Evolutionary conservation across 2,329 filamentous ascomycete genomes (phyloP).

Genomic region (Cercospora berteroae): DNA sequence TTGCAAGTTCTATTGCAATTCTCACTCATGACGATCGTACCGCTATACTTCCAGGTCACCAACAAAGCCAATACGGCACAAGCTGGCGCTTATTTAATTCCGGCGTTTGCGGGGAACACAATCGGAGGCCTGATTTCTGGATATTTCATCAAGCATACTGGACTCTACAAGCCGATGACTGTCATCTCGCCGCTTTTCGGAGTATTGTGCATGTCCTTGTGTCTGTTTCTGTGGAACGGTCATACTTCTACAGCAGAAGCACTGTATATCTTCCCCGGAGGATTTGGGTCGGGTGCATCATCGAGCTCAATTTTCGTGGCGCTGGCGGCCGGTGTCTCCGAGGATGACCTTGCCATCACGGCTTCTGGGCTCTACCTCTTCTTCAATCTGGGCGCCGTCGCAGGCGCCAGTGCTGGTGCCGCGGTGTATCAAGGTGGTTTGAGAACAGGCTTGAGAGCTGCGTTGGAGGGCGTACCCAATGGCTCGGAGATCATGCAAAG

Average conservation of each 20-base stretch:
- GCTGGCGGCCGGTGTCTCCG: slow-evolving; percentile 48
- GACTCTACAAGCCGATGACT: slow-evolving; percentile 58
- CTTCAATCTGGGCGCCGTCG: slow-evolving; percentile 45
- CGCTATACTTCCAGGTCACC: slow-evolving; percentile 68
- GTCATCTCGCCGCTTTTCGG: slow-evolving; percentile 53
- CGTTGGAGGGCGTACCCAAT: slow-evolving; percentile 36
- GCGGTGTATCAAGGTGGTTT: slow-evolving; percentile 42
- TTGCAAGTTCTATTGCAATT: slow-evolving; percentile 60
- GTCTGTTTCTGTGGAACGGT: slow-evolving; percentile 59
- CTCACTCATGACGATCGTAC: slow-evolving; percentile 63
- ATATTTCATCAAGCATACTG: slow-evolving; percentile 56
- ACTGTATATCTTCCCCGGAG: slow-evolving; percentile 45
- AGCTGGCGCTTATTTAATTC: slow-evolving; percentile 62
- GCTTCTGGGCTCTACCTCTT: slow-evolving; percentile 50
- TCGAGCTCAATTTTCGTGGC: slow-evolving; percentile 51
- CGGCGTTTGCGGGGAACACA: slow-evolving; percentile 66
- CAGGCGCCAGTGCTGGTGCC: slow-evolving; percentile 42
- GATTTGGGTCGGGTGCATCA: slow-evolving; percentile 52
- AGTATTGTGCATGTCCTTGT: slow-evolving; percentile 51
- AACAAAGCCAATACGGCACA: slow-evolving; percentile 56
- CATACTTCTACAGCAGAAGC: slow-evolving; percentile 51
- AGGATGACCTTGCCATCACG: slow-evolving; percentile 51
- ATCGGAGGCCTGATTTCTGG: slow-evolving; percentile 62
- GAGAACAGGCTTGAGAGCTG: slow-evolving; percentile 33
- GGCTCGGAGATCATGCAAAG: slow-evolving; percentile 42